Base-by-base conservation (phyloP, 768 basidiomycete genomes). In the Holtermannia corniformis region DNA sequence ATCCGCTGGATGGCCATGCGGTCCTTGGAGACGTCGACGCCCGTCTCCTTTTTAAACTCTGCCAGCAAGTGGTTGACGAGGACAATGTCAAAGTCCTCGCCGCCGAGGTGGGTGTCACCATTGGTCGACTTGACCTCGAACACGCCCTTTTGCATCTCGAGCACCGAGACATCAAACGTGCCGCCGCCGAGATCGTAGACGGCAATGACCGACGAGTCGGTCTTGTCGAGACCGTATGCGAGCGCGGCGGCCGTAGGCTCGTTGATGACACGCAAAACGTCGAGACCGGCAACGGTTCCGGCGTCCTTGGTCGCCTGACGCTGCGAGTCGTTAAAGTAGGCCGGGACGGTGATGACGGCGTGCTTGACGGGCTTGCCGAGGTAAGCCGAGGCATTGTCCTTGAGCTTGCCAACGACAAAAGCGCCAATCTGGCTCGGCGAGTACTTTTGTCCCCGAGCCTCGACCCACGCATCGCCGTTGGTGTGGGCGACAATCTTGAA, bases 111-210 rank as follows among this genome's bases (percentile, higher is more conserved):
- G 14, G 95, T 97, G 74, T 99, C 93, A 71, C 95, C 95, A 70
- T 96, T 96, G 51, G 95, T 99, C 0, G 95, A 96, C 78, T 97
- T 99, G 71, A 99, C 95, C 75, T 97, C 95, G 74, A 97, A 99
- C 10, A 99, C 92, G 64, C 93, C 95, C 75, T 95, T 92, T 75
- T 96, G 90, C 90, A 97, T 97, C 76, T 96, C 92, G 51, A 99
- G 79, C 62, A 99, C 92, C 24, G 95, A 99, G 68, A 99, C 90
- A 89, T 97, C 93, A 74, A 97, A 97, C 21, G 93, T 96, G 52
- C 93, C 93, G 64, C 93, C 93, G 62, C 93, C 93, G 26, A 97
- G 80, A 78, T 99, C 95, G 72, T 97, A 99, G 54, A 99, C 95
- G 41, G 95, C 95, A 62, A 99, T 91, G 70, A 95, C 78, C 19